phyloP scores from a whole-genome alignment of 2,329 filamentous ascomycete species.

The Aurifilum marmelostoma region DNA sequence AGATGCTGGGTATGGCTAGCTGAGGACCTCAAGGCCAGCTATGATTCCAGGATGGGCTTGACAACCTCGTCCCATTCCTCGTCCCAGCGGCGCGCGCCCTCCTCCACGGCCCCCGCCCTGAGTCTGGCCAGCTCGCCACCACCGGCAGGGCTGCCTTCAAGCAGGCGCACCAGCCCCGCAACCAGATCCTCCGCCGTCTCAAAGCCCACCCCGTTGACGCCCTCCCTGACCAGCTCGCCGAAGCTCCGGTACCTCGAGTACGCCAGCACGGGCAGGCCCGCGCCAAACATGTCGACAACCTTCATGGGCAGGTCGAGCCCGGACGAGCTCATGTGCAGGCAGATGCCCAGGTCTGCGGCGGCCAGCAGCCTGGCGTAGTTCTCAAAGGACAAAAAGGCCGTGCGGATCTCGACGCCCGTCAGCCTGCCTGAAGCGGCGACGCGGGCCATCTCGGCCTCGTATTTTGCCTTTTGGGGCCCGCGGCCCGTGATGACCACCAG shows the following conservation, averaged over 20 bases:
- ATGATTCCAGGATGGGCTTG: constrained; percentile 67
- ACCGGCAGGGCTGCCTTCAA: constrained; percentile 52
- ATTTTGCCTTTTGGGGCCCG: constrained; percentile 80
- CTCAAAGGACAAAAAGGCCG: constrained; percentile 80
- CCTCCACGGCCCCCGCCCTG: constrained; percentile 70
- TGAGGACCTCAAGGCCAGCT: neutral
- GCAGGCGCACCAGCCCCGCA: constrained; percentile 64
- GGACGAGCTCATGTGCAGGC: constrained; percentile 88
- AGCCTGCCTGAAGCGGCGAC: constrained; percentile 67
- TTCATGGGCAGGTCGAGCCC: constrained; percentile 99
- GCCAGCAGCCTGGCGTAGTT: constrained; percentile 87
- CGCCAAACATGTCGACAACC: constrained; percentile 98
- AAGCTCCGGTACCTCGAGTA: constrained; percentile 88
- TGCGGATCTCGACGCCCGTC: constrained; percentile 70
- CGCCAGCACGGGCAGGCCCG: constrained; percentile 85
- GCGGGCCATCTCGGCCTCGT: constrained; percentile 65
- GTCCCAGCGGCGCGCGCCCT: constrained; percentile 82
- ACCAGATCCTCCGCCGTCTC: constrained; percentile 69
- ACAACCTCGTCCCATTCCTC: constrained; percentile 90
- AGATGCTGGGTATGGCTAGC: too few relatives aligned
- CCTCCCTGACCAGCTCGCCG: constrained; percentile 85
- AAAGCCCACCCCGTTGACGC: constrained; percentile 85
- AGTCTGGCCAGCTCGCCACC: constrained; percentile 62
- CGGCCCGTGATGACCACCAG: constrained; percentile 93
- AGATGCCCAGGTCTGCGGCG: constrained; percentile 86